Evolutionary conservation across 208 protist species (phyloP), one percentile per base, ranked within the genome.

Genomic region (Wallacemonas collosoma): DNA sequence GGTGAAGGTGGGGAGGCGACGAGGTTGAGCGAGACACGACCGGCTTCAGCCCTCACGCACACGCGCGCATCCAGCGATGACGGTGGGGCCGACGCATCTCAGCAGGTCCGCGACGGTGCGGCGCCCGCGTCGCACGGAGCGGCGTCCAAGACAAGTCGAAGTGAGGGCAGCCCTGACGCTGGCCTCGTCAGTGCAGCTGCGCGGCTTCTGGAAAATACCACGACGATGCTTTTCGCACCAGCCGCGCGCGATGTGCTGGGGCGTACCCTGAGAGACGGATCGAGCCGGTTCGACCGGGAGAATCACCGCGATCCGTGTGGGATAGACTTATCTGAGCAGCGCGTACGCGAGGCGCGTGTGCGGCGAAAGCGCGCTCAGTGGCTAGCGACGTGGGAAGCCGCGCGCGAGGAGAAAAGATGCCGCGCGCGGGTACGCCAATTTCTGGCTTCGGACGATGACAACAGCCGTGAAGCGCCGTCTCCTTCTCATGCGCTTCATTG

Each of bases 131-230:
- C 26, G 26, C 26, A 26, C 26, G 26, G 26, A 0, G 26, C 26
- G 26, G 0, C 26, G 26, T 26, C 26, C 26, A 26, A 26, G 26
- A 26, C 26, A 26, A 26, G 0, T 26, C 26, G 26, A 26, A 26
- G 26, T 26, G 26, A 26, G 26, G 26, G 53, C 53, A 57, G 53
- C 17, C 15, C 14, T 6, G 53, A 57, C 8, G 53, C 14, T 41
- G 60, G 60, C 39, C 60, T 65, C 43, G 60, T 65, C 40, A 26
- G 17, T 11, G 60, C 60, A 12, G 60, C 60, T 12, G 60, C 60
- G 36, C 60, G 60, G 5, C 40, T 65, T 4, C 43, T 65, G 6
- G 60, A 48, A 17, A 65, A 17, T 41, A 65, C 60, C 0, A 65
- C 60, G 11, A 65, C 40, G 36, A 45, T 45, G 40, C 60, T 65